Base-by-base conservation (phyloP, 2,329 filamentous ascomycete species). In the Tetracladium maxilliforme region DNA sequence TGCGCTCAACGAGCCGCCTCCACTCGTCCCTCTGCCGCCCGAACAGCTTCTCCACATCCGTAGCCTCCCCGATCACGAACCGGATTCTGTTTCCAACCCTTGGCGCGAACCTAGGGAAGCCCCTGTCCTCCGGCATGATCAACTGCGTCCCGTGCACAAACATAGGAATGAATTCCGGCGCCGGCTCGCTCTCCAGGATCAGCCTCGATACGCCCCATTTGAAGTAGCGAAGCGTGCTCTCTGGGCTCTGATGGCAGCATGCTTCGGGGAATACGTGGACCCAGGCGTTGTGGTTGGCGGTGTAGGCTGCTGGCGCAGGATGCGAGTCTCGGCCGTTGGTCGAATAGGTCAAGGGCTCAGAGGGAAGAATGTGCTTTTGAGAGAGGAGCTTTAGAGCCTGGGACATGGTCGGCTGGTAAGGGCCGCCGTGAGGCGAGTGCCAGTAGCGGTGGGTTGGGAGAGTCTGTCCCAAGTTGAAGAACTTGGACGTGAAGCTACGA, bases 261-360 rank as follows among this genome's bases (percentile, higher is more conserved):
- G 84, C 90, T 52, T 98, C 90, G 9, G 90, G 90, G 49, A 95
- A 95, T 27, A 95, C 77, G 49, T 98, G 90, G 4, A 98, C 60
- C 90, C 90, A 98, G 22, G 71, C 70, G 47, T 80, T 66, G 22
- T 70, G 70, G 39, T 83, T 74, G 34, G 54, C 63, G 3, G 68
- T 49, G 45, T 79, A 86, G 23, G 72, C 66, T 3, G 82, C 74
- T 2, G 84, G 83, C 0, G 81, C 67, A 1, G 65, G 58, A 45
- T 82, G 79, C 19, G 50, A 53, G 49, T 87, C 79, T 10, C 40
- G 38, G 21, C 71, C 72, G 28, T 64, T 72, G 4, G 81, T 84
- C 5, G 69, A 70, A 51, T 72, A 84, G 20, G 54, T 56, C 6
- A 56, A 40, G 6, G 44, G 33, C 15, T 46, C 42, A 8, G 47